Evolutionary conservation across 116 monocot species (phyloP), one percentile per base, ranked within the genome.

Genomic region (Iris pallida): DNA sequence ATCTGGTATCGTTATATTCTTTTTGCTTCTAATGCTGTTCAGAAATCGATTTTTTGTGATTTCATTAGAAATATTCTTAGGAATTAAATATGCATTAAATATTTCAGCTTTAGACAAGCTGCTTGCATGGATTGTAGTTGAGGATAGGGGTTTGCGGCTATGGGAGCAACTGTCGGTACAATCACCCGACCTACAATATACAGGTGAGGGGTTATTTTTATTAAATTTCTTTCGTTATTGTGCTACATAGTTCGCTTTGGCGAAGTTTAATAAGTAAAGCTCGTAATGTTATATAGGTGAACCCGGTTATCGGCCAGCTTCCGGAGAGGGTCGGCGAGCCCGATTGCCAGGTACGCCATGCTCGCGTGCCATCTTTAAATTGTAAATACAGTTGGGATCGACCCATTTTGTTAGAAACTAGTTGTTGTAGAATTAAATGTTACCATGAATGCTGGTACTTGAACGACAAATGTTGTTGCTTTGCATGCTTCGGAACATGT

Each of bases 71-170:
- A n/a, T n/a, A n/a, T n/a, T n/a, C n/a, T n/a, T n/a, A n/a, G n/a
- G n/a, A n/a, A n/a, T n/a, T n/a, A n/a, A n/a, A n/a, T n/a, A n/a
- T n/a, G n/a, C n/a, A n/a, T n/a, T n/a, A n/a, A n/a, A n/a, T n/a
- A n/a, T n/a, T n/a, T n/a, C n/a, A n/a, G n/a, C n/a, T n/a, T n/a
- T n/a, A n/a, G n/a, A n/a, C n/a, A n/a, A n/a, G n/a, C n/a, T n/a
- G n/a, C n/a, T n/a, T n/a, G n/a, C n/a, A n/a, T n/a, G 16, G 78
- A 85, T 57, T 89, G 85, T 89, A 76, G 44, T 54, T 89, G 73
- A 82, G 65, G 78, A 85, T 82, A 8, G 89, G 89, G 55, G 16
- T 75, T 9, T 89, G 89, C 73, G 85, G 83, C 3, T 89, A 85
- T 71, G 89, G 89, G 15, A 83, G 64, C 72, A 82, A 73, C 52